These are phyloP conservation scores for Verbena officinalis DNA, from an alignment of 257 asterid species.

Conservation along the genomic window DNA sequence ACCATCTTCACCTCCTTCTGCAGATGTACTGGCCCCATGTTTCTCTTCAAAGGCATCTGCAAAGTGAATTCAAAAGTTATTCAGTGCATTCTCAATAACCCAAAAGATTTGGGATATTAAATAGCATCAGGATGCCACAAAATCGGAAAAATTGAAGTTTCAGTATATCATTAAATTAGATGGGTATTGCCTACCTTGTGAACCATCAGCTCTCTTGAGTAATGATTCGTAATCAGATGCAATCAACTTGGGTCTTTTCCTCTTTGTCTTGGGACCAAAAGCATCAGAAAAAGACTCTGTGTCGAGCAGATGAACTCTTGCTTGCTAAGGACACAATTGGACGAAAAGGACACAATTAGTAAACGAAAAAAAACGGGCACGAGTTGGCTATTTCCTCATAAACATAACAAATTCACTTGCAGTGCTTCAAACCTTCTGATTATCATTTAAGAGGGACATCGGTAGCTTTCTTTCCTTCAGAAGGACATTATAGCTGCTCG, in stretches of 20 bases:
- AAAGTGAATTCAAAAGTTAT: conserved; percentile 17
- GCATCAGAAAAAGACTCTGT: conserved; percentile 88
- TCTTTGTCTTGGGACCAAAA: conserved; percentile 85
- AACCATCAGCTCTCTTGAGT: conserved; percentile 76
- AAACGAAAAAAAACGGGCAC: conserved; percentile 11
- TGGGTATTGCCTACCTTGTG: conserved; percentile 65
- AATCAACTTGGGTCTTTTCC: conserved; percentile 78
- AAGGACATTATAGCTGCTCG: conserved; percentile 82
- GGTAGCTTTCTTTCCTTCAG: conserved; percentile 92
- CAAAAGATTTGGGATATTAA: conserved; percentile 2
- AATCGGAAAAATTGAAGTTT: neutral
- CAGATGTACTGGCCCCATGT: conserved; percentile 57
- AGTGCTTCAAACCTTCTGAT: conserved; percentile 68
- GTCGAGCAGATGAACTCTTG: conserved; percentile 92
- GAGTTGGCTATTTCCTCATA: neutral
- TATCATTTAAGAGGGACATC: conserved; percentile 83
- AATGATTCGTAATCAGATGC: conserved; percentile 80
- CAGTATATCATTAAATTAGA: neutral
- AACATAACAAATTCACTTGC: conserved; percentile 12
- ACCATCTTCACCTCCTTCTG: conserved; percentile 77
- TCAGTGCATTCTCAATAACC: neutral
- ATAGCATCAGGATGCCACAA: neutral
- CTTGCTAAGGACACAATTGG: conserved; percentile 57
- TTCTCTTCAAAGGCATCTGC: conserved; percentile 84
- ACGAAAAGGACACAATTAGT: conserved; percentile 23